These are phyloP conservation scores for Phaeosphaeria sp. DNA, from an alignment of 2,329 filamentous ascomycete genomes.

Conservation along the genomic window DNA sequence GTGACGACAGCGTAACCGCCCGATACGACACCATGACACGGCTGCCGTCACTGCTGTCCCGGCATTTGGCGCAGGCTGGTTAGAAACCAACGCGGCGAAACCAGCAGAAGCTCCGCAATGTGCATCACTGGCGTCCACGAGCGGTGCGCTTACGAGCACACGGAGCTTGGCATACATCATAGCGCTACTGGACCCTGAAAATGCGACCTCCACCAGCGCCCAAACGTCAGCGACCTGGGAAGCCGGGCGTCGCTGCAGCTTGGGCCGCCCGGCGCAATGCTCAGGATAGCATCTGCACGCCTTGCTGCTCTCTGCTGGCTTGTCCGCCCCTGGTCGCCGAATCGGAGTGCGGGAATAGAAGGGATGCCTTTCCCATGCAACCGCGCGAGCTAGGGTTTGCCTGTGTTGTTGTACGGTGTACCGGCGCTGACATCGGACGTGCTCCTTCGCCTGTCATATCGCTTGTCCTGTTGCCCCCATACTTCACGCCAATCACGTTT, in stretches of 20 bases:
- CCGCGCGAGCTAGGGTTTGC: constrained; percentile 14
- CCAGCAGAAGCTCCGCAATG: constrained; percentile 18
- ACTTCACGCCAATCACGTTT: constrained; percentile 11
- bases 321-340: constrained; percentile 9
- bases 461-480: constrained; percentile 13
- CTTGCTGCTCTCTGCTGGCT: constrained; percentile 1
- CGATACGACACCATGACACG: constrained; percentile 9
- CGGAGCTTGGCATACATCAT: constrained; percentile 29
- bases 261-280: constrained; percentile 11
- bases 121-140: constrained; percentile 21
- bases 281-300: constrained; percentile 11
- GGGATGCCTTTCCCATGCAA: background rate
- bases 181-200: constrained; percentile 25
- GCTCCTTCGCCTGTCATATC: constrained; percentile 13
- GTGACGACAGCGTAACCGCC: constrained; percentile 14
- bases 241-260: constrained; percentile 13
- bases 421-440: constrained; percentile 16
- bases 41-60: constrained; percentile 13
- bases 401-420: constrained; percentile 8
- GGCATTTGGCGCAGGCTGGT: constrained; percentile 2
- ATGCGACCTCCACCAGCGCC: constrained; percentile 10
- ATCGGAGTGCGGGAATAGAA: constrained; percentile 12
- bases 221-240: constrained; percentile 20
- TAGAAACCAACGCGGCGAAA: constrained; percentile 5
- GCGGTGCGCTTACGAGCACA: constrained; percentile 15